Base-by-base conservation (phyloP, 2,329 filamentous ascomycete genomes). In the Drechslera avenae region DNA sequence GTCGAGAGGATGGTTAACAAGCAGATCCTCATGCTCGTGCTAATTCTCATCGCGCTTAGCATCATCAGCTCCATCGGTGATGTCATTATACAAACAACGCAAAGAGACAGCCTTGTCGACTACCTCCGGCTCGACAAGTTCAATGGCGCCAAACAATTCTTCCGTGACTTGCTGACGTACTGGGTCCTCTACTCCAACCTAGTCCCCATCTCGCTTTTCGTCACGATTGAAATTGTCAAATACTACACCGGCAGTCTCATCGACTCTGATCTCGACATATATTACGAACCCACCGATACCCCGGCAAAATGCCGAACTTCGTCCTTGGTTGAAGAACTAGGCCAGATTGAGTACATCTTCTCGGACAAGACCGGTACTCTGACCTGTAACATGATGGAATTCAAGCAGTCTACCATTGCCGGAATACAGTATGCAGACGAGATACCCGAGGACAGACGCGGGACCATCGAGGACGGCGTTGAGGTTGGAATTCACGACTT, bases 311-410 rank as follows among this genome's bases (percentile, higher is more conserved):
- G 94, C 75, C 86, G 94, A 64, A 99, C 94, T 0, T 97, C 93
- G 2, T 97, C 92, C 60, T 79, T 99, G 69, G 94, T 99, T 9
- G 94, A 99, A 76, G 95, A 99, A 69, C 78, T 99, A 36, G 94
- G 94, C 47, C 96, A 97, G 83, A 95, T 99, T 36, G 94, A 97
- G 69, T 99, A 95, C 67, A 94, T 99, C 58, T 99, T 99, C 73
- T 97, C 91, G 0, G 93, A 97, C 79, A 97, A 97, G 79, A 97
- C 93, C 1, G 93, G 93, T 35, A 97, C 93, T 3, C 79, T 97
- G 66, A 97, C 93, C n/a, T 96, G 92, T 76, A 97, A 97, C 70
- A 87, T 91, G 82, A 97, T 99, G 94, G 93, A 97, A 73, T 99
- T 97, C 74, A 91, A 91, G 71, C 91, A 97, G 74, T 95, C 90